phyloP scores from a whole-genome alignment of 2,329 filamentous ascomycete species.

The Fusarium chlamydosporum region DNA sequence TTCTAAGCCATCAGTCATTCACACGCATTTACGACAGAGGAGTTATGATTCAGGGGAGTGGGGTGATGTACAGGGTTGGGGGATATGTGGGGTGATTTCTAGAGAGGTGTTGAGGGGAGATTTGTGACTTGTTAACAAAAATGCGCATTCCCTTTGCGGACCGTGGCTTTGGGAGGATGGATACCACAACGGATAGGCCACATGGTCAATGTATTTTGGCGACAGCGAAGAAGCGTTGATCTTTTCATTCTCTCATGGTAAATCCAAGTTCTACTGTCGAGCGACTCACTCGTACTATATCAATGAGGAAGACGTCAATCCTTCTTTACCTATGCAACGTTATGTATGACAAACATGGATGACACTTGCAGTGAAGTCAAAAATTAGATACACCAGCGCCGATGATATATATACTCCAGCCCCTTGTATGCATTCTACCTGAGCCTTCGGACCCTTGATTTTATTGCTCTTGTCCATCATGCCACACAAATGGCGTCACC shows the following conservation, averaged over 20 bases:
- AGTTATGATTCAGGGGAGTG: constrained; percentile 28
- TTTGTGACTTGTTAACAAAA: constrained; percentile 37
- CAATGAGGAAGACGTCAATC: constrained; percentile 45
- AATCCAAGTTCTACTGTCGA: constrained; percentile 34
- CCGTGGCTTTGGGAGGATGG: constrained; percentile 17
- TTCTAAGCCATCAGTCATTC: constrained; percentile 46
- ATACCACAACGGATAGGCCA: constrained; percentile 36
- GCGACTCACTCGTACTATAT: constrained; percentile 29
- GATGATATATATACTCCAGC: background rate
- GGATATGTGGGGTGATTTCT: constrained; percentile 9
- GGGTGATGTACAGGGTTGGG: constrained; percentile 7
- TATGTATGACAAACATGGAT: background rate
- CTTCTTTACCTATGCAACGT: constrained; percentile 14
- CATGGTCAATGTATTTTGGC: constrained; percentile 40
- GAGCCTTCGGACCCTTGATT: background rate
- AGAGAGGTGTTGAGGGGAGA: constrained; percentile 14
- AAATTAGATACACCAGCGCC: background rate
- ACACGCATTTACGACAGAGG: constrained; percentile 43
- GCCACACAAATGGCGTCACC: constrained; percentile 29
- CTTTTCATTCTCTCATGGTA: constrained; percentile 36
- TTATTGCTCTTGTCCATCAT: constrained; percentile 11
- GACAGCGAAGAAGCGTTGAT: constrained; percentile 44
- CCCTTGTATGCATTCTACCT: background rate
- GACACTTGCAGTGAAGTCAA: background rate
- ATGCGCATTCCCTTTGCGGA: constrained; percentile 24